phyloP scores from a whole-genome alignment of 208 protist genomes.

The Acanthamoeba lenticulata region DNA sequence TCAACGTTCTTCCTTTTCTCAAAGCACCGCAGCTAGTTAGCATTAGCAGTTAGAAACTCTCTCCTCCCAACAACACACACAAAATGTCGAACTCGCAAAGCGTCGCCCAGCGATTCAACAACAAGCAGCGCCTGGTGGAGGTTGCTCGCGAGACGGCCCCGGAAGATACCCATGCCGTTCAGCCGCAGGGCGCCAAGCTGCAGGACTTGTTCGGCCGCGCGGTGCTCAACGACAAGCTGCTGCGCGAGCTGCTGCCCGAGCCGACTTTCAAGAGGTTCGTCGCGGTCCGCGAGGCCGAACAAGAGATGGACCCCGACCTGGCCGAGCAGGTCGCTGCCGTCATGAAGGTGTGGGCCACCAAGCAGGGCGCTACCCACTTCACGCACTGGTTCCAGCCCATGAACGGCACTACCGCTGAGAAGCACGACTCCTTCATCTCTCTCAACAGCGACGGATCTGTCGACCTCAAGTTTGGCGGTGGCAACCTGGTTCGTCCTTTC shows the following conservation, averaged over 20 bases:
- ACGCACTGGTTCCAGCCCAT: slow-evolving; percentile 91
- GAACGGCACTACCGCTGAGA: slow-evolving; percentile 80
- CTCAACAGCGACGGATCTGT: slow-evolving; percentile 71
- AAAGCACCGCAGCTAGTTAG: neutral
- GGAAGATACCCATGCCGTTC: neutral
- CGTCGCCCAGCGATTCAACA: slow-evolving; percentile 8
- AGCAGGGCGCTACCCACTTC: slow-evolving; percentile 85
- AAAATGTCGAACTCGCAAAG: slow-evolving; percentile 22
- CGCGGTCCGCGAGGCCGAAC: slow-evolving; percentile 62
- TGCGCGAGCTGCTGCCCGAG: slow-evolving; percentile 33
- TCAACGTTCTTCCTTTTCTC: too few species aligned
- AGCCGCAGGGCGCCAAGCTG: slow-evolving; percentile 29
- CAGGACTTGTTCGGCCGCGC: slow-evolving; percentile 14
- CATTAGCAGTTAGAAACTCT: too few species aligned
- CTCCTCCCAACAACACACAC: neutral
- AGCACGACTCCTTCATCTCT: slow-evolving; percentile 85
- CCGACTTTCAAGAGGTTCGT: slow-evolving; percentile 19
- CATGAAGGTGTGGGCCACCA: slow-evolving; percentile 88
- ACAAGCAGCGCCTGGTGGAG: slow-evolving; percentile 58
- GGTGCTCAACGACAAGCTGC: slow-evolving; percentile 43
- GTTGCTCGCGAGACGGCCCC: neutral
- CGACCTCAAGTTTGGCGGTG: slow-evolving; percentile 58
- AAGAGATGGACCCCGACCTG: slow-evolving; percentile 55
- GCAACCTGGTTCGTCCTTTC: slow-evolving; percentile 53
- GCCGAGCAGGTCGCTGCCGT: slow-evolving; percentile 80